These are phyloP conservation scores for Mentha longifolia DNA, from an alignment of 257 asterid genomes.

Conservation along the genomic window DNA sequence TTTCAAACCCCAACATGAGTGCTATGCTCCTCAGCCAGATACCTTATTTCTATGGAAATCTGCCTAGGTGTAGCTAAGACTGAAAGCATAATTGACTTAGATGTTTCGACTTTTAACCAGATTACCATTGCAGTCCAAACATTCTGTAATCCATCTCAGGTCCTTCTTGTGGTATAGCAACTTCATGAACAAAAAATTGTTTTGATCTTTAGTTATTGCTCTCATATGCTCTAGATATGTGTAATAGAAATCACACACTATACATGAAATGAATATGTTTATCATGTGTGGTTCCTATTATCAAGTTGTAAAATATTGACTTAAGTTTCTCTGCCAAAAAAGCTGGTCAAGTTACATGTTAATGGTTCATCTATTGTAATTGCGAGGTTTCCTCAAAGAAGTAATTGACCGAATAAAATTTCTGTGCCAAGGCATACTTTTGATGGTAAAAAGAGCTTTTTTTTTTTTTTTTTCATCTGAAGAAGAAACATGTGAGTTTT, in stretches of 20 bases:
- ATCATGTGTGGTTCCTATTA: background rate
- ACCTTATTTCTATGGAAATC: too few species aligned
- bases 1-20: too few species aligned
- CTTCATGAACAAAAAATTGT: too few species aligned
- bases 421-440: background rate
- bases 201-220: background rate
- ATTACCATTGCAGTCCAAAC: too few species aligned
- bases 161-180: too few species aligned
- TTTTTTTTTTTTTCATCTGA: too few species aligned
- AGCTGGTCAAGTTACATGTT: background rate
- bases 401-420: conserved; percentile 3
- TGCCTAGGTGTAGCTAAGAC: too few species aligned
- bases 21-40: too few species aligned
- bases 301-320: conserved; percentile 4
- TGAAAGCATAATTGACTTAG: too few species aligned
- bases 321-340: background rate
- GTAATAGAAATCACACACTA: background rate
- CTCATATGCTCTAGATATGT: background rate
- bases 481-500: background rate
- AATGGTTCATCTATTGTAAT: conserved; percentile 10
- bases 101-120: too few species aligned
- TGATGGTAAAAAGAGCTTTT: too few species aligned
- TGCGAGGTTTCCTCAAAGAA: conserved; percentile 11
- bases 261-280: background rate
- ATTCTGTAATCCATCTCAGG: too few species aligned